Base-by-base conservation (phyloP, 352 stramenopile species). In the Phytopythium cucurbitacearum region DNA sequence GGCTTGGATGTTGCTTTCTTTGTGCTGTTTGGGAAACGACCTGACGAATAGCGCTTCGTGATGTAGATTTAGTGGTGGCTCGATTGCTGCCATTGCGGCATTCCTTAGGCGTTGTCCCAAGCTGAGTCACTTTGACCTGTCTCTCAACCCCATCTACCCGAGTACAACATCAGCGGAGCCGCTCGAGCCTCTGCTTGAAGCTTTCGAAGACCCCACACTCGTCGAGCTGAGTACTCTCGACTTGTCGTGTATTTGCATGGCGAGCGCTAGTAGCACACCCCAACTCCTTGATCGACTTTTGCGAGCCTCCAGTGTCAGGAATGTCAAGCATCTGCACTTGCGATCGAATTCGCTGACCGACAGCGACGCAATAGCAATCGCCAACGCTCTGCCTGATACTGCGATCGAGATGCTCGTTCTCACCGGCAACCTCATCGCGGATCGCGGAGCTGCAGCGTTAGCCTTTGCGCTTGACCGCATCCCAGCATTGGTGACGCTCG, bases 51-150 rank as follows among this genome's bases (percentile, higher is more conserved):
- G 21, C 21, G 21, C 21, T 28, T 28, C 21, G 33, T 34, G 5
- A 13, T 47, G 12, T 41, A 84, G 73, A 2, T 84, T 85, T 49
- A 66, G 62, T 16, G 41, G 55, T 9, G 42, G 36, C 13, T 72
- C 62, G 3, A 41, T 76, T 1, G 36, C 37, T 9, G 12, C 37
- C 12, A 28, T 85, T 13, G 41, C 59, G 1, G 13, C 28, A 1
- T 55, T 87, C 40, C 48, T 87, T 15, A 2, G 37, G 5, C 56
- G 59, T 37, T 76, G 68, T 10, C 64, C 68, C 0, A 40, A 32
- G 6, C 63, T 87, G 0, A 42, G 48, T 42, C 35, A 67, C 3
- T 32, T 85, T 12, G 76, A 87, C 56, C n/a, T 87, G 9, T 87
- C 76, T 4, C 51, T 87, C 15, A 87, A 87, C 45, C 39, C 56